Percentiles rank a stretch among this genome's conserved stretches.
These are phyloP conservation scores for Gaeumannomyces sp. DNA, from an alignment of 2,329 filamentous ascomycete genomes.

Conservation along the genomic window DNA sequence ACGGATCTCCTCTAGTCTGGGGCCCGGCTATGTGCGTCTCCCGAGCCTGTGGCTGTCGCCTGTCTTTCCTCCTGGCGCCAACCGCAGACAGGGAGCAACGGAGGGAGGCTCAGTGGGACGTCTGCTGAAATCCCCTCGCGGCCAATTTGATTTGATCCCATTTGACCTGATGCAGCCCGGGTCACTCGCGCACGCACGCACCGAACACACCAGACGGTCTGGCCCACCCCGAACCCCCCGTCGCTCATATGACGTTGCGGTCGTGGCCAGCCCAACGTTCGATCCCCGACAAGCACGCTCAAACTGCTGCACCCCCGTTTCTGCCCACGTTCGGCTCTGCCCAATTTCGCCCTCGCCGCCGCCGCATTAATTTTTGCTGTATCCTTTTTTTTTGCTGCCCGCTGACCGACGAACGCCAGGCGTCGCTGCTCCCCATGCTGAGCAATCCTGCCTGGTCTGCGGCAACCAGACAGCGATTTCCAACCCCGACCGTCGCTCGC, in stretches of 20 bases:
- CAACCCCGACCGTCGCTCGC: neutral
- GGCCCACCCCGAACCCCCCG: neutral
- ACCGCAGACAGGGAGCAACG: too few relatives aligned
- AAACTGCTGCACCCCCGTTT: neutral
- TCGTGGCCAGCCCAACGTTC: neutral
- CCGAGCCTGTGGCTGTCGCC: too few relatives aligned
- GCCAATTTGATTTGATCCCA: too few relatives aligned
- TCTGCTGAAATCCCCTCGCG: too few relatives aligned
- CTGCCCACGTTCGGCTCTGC: neutral
- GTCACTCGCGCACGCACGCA: neutral
- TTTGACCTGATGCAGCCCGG: too few relatives aligned
- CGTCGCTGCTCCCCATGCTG: neutral
- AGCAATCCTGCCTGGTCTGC: neutral
- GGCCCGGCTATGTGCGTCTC: neutral
- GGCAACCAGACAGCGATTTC: neutral
- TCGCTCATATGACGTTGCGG: conserved; percentile 11
- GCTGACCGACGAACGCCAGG: neutral
- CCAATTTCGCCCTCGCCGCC: neutral
- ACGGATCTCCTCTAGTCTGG: too few relatives aligned
- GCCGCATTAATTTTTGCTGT: neutral
- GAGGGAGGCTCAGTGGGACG: too few relatives aligned
- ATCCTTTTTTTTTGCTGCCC: neutral
- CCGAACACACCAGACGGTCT: neutral
- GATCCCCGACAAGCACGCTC: neutral
- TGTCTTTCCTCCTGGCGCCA: too few relatives aligned